Conservation (phyloP, 2,329 filamentous ascomycete species). For the Xylariaceae sp. region DNA sequence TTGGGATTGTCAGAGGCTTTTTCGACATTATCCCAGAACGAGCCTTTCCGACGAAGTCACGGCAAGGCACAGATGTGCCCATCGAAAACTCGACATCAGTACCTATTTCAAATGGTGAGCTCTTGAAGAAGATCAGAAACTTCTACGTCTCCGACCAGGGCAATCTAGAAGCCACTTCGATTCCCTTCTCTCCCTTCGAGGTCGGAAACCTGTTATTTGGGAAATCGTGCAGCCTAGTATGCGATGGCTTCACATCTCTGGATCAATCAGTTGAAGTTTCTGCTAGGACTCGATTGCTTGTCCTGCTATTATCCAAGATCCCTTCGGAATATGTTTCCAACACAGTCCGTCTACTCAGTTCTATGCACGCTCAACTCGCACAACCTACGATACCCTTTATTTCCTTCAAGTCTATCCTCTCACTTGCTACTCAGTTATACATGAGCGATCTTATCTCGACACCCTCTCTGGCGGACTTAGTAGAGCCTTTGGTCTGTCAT, state of each 20-base stretch:
- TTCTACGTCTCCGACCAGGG: conserved; percentile 71
- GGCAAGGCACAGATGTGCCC: conserved; percentile 20
- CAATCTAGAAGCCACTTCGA: conserved; percentile 57
- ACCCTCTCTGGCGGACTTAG: conserved; percentile 56
- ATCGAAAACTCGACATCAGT: conserved; percentile 27
- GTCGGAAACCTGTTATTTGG: conserved; percentile 61
- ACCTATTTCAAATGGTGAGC: conserved; percentile 42
- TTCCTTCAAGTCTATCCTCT: conserved; percentile 55
- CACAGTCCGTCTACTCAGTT: conserved; percentile 44
- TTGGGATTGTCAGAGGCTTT: conserved; percentile 51
- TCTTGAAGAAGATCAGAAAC: conserved; percentile 56
- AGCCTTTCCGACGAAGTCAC: conserved; percentile 46
- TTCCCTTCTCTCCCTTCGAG: conserved; percentile 55
- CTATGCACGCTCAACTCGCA: conserved; percentile 47
- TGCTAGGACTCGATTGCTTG: conserved; percentile 56
- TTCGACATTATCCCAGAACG: conserved; percentile 62
- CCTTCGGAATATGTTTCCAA: conserved; percentile 43
- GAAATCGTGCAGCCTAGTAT: conserved; percentile 52
- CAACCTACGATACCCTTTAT: conserved; percentile 43
- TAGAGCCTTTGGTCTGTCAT: conserved; percentile 64
- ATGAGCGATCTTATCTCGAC: conserved; percentile 47
- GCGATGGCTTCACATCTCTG: conserved; percentile 41
- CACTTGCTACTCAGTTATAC: conserved; percentile 55
- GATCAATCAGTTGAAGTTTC: conserved; percentile 47
- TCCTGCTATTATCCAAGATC: conserved; percentile 53